Evolutionary conservation across 2,329 filamentous ascomycete species (phyloP).

Genomic region (Calonectria pteridis): DNA sequence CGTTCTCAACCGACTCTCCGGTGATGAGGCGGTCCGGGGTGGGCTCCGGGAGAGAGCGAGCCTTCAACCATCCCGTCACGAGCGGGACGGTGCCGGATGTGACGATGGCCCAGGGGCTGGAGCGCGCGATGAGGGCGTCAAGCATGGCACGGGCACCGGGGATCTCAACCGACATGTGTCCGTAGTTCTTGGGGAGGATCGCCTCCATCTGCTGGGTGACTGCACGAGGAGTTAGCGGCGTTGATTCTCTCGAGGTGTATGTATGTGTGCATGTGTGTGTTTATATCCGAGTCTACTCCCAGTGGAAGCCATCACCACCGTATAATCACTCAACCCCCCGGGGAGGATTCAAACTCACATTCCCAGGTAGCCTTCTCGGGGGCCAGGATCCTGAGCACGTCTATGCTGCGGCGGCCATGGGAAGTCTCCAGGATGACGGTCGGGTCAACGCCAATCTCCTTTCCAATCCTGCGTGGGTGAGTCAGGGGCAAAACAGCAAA

Average conservation of each 20-base stretch:
- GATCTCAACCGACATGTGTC: constrained; percentile 84
- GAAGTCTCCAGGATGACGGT: constrained; percentile 88
- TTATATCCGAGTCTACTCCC: not conserved
- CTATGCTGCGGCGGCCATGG: constrained; percentile 91
- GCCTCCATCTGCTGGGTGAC: constrained; percentile 86
- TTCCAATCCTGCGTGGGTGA: constrained; percentile 70
- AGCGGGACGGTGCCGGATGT: constrained; percentile 78
- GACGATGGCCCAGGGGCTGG: constrained; percentile 87
- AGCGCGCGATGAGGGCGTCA: constrained; percentile 70
- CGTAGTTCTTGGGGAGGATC: constrained; percentile 81
- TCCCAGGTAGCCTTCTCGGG: constrained; percentile 93
- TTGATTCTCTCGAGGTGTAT: constrained; percentile 2
- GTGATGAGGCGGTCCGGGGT: constrained; percentile 73
- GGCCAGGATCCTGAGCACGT: constrained; percentile 82
- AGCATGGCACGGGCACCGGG: constrained; percentile 83
- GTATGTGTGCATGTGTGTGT: constrained; percentile 10
- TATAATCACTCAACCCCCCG: not conserved
- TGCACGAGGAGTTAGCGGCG: constrained; percentile 50
- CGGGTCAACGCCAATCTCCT: constrained; percentile 87
- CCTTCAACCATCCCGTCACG: constrained; percentile 78
- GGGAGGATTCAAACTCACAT: constrained; percentile 69
- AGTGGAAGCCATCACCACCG: not conserved
- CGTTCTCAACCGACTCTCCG: constrained; percentile 80
- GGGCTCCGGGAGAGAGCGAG: constrained; percentile 72
- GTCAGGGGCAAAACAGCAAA: constrained; percentile 13